phyloP scores from a whole-genome alignment of 305 asterid genomes.

The Fraxinus velutina region DNA sequence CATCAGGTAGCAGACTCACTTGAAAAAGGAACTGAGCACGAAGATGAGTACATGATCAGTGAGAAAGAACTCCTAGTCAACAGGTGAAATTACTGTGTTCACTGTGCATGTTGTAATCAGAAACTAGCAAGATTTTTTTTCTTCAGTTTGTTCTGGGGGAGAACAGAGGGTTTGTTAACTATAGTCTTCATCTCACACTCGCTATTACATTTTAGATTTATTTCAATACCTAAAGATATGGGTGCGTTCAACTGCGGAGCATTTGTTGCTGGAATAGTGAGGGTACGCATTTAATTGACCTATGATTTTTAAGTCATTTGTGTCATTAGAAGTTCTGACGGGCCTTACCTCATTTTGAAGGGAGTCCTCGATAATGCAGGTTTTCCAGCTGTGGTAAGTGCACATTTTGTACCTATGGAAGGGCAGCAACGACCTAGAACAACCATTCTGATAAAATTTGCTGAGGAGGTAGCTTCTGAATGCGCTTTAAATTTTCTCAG shows the following conservation, averaged over 20 bases:
- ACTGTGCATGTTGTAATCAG: slow-evolving; percentile 1
- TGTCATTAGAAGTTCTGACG: slow-evolving; percentile 20
- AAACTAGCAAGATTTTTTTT: background rate
- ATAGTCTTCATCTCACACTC: slow-evolving; percentile 12
- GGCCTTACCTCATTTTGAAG: slow-evolving; percentile 38
- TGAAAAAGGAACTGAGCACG: slow-evolving; percentile 96
- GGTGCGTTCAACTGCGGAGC: slow-evolving; percentile 98
- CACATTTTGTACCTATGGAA: slow-evolving; percentile 96
- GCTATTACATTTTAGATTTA: slow-evolving; percentile 44
- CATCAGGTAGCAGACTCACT: slow-evolving; percentile 90
- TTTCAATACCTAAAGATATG: slow-evolving; percentile 85
- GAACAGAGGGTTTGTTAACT: background rate
- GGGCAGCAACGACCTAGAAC: slow-evolving; percentile 95
- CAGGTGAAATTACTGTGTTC: slow-evolving; percentile 41
- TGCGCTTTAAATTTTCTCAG: background rate
- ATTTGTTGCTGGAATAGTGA: slow-evolving; percentile 91
- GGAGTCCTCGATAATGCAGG: slow-evolving; percentile 91
- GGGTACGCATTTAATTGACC: slow-evolving; percentile 42
- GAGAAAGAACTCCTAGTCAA: slow-evolving; percentile 95
- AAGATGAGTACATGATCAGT: slow-evolving; percentile 97
- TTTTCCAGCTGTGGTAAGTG: slow-evolving; percentile 91
- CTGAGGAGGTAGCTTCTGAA: slow-evolving; percentile 67
- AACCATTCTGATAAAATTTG: slow-evolving; percentile 95
- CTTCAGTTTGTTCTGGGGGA: background rate
- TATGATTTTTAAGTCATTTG: slow-evolving; percentile 11